Base-by-base conservation (phyloP, 192 early-diverging fungal genomes). In the Lunasporangiospora selenospora region DNA sequence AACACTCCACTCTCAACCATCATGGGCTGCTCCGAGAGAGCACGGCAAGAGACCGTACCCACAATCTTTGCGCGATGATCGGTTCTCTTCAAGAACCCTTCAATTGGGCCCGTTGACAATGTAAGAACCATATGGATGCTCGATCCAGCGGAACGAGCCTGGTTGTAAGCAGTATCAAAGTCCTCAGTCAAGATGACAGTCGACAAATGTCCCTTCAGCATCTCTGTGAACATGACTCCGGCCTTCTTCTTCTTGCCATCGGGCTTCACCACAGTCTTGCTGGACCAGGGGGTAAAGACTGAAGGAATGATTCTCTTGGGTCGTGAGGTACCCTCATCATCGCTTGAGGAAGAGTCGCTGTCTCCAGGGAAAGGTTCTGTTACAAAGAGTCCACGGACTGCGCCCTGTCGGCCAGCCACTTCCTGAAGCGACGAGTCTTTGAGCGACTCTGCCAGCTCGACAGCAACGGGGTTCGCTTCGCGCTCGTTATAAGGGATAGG, bases 1-100 rank as follows among this genome's bases (percentile, higher is more conserved):
- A 81, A 81, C 3, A 63, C 61, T 13, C 79, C 79, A 10, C 21
- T 44, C 41, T 62, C 65, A 13, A 81, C 60, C 42, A 77, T 65
- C 60, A 81, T 67, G 41, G 79, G 79, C 53, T 81, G 58, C 6
- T 70, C 75, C 2, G 79, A 81, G 15, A 81, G 7, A n/a, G 79
- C 79, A 33, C 79, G 64, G 65, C 79, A 81, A 16, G 69, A 66
- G 23, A 81, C 61, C 1, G 79, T 81, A 32, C 79, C 79, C 18
- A 53, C 48, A 42, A 81, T 69, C 3, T 57, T 38, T 15, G 79
- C 75, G 7, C 47, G 40, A 46, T 78, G 64, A 31, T 77, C 56
- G 3, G 73, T 69, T 8, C 43, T 27, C 23, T 61, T 51, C 43
- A 66, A 36, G 21, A 79, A 60, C 40, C 64, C 67, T 3, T 76